Base-by-base conservation (phyloP, 208 protist species). In the Crithidia sp. region DNA sequence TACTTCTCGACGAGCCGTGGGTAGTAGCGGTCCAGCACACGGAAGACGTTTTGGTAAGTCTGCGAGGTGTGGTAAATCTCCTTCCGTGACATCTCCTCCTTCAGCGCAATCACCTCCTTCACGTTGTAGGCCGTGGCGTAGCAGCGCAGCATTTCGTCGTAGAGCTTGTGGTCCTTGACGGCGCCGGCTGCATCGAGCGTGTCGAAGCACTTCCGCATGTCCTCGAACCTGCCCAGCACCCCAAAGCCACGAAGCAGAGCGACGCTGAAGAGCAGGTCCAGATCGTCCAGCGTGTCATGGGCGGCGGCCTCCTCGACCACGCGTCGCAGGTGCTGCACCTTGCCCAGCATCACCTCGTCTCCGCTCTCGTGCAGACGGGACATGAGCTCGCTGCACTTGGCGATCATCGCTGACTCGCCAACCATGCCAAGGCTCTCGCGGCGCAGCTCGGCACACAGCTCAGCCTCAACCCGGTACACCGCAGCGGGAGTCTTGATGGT, bases 91-190 rank as follows among this genome's bases (percentile, higher is more conserved):
- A 97, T 97, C 66, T 95, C 85, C 58, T 96, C 87, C 59, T 97
- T 97, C 45, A 97, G 78, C 3, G 86, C 85, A 45, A 97, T 89
- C 28, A 95, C 94, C 41, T 96, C 91, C 58, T 94, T 95, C 0
- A 96, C 60, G 64, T 96, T 97, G 75, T 88, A 90, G 39, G 85
- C 63, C 64, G 92, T 79, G 7, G 91, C 86, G 73, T 95, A 94
- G 91, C 94, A 97, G 54, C 85, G 81, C 13, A 97, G 76, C 89
- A 96, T 93, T 74, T 97, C 94, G 67, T 96, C 90, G 81, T 95
- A 97, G 5, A 95, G 70, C 5, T 84, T 76, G 68, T 93, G 83
- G 53, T 96, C 89, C 56, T 85, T 87, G 19, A 93, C 55, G 2
- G 71, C 68, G 16, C 84, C 86, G 0, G 76, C 73, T 0, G 83